Base-by-base conservation (phyloP, 2,329 filamentous ascomycete genomes). In the Sarocladium kiliense region DNA sequence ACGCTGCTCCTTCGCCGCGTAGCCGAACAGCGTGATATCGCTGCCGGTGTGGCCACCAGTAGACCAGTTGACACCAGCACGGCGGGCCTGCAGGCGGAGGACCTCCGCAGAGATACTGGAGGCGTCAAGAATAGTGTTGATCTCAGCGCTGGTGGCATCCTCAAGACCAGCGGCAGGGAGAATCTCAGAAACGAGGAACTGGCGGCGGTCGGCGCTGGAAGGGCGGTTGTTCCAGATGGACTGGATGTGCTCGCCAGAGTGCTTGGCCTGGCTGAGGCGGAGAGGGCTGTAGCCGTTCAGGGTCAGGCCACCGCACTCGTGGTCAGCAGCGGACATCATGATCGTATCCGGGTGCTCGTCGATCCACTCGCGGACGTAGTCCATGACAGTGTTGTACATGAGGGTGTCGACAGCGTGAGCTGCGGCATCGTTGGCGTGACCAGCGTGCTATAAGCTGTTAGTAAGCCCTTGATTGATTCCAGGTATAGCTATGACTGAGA, bases 301-400 rank as follows among this genome's bases (percentile, higher is more conserved):
- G 23, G 62, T 64, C 6, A 64, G 58, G 18, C 62, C 62, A 25
- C 61, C 62, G 51, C 55, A 59, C 55, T 63, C 62, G 55, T 63
- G 61, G 55, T 63, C 59, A 21, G 60, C 61, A 6, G 62, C 62
- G 10, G 61, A 64, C 25, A 64, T 56, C 21, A 63, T 41, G 58
- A 63, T 60, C 10, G 61, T 64, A 56, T 64, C 59, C 9, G 58
- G 55, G 56, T 61, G 54, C 26, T 57, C 36, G 45, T 54, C 41
- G 23, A 63, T 58, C 54, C 56, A 60, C n/a, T 61, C 55, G 53
- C 57, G 56, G 37, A 63, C 55, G 53, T 59, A 60, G 23, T 55
- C 54, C 56, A 63, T 60, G 56, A 62, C 62, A n/a, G 58, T 50
- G 58, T 62, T 61, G 57, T 60, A 63, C 58, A 63, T 62, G 56